Conservation (phyloP, 1,139 yeast genomes). For the Suhomyces kunorum region DNA sequence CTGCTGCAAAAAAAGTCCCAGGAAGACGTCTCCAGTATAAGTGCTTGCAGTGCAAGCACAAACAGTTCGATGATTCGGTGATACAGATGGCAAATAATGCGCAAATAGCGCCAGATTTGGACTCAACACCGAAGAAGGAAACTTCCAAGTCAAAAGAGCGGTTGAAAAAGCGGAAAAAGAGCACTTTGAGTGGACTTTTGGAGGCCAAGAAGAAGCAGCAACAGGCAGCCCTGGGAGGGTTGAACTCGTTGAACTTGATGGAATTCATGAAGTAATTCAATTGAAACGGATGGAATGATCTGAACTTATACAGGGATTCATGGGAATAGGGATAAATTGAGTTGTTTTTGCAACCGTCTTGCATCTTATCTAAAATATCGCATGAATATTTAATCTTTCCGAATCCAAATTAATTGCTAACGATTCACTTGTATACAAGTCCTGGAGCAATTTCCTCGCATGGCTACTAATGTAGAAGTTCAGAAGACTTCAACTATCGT, state of each 20-base stretch:
- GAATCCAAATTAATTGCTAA: too few relatives aligned
- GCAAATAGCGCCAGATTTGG: neutral
- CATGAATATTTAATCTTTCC: too few relatives aligned
- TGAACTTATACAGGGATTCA: too few relatives aligned
- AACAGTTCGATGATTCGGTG: conserved; percentile 13
- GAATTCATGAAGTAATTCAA: conserved; percentile 49
- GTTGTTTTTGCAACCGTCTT: too few relatives aligned
- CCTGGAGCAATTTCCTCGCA: too few relatives aligned
- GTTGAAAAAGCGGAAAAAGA: conserved; percentile 35
- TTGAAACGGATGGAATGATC: too few relatives aligned
- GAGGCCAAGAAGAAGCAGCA: conserved; percentile 45
- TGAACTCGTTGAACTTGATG: conserved; percentile 45
- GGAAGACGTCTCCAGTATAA: conserved; percentile 25
- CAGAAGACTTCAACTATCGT: too few relatives aligned
- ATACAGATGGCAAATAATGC: conserved; percentile 11
- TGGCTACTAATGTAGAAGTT: too few relatives aligned
- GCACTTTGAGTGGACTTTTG: conserved; percentile 39
- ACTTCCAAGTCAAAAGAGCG: conserved; percentile 25
- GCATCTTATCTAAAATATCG: too few relatives aligned
- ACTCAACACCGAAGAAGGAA: conserved; percentile 2
- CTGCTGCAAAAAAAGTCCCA: neutral
- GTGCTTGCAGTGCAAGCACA: conserved; percentile 34
- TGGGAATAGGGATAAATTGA: too few relatives aligned
- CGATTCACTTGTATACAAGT: too few relatives aligned
- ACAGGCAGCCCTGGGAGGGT: conserved; percentile 24